Conservation (phyloP, 177 flowering plant genomes). For the Vitis hybrid region DNA sequence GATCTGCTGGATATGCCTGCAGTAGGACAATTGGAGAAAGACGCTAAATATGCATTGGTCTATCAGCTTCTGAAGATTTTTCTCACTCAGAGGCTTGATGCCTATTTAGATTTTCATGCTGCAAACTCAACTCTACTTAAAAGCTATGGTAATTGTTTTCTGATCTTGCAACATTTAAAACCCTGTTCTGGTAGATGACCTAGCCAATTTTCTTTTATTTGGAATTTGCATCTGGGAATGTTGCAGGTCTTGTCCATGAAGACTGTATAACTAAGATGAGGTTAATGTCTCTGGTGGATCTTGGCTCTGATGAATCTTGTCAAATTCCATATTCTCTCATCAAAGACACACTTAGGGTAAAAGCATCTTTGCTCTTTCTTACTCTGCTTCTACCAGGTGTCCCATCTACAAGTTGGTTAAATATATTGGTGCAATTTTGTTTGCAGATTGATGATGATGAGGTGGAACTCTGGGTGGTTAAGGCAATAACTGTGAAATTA, state of each 20-base stretch:
- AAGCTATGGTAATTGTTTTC: conserved; percentile 56
- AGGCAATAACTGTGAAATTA: conserved; percentile 82
- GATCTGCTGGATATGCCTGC: conserved; percentile 93
- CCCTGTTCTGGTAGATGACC: too few species aligned
- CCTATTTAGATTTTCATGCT: conserved; percentile 79
- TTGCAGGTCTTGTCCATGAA: conserved; percentile 83
- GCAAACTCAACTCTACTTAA: conserved; percentile 68
- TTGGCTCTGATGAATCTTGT: conserved; percentile 63
- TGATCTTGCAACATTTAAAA: too few species aligned
- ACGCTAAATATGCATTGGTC: conserved; percentile 59
- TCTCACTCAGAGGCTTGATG: conserved; percentile 75
- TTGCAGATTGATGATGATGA: conserved; percentile 73
- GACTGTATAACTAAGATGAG: conserved; percentile 93
- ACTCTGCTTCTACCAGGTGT: not conserved
- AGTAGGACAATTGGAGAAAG: conserved; percentile 87
- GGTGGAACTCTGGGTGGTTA: conserved; percentile 91
- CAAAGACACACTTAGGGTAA: conserved; percentile 75
- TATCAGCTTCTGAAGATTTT: conserved; percentile 89
- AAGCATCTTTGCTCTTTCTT: not conserved
- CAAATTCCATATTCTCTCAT: conserved; percentile 75
- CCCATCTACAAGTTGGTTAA: conserved; percentile 6
- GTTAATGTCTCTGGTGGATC: conserved; percentile 85
- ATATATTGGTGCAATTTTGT: not conserved
- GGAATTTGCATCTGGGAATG: not conserved
- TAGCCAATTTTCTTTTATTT: not conserved